Conservation (phyloP, 306 rosid species). For the Sesbania bispinosa region DNA sequence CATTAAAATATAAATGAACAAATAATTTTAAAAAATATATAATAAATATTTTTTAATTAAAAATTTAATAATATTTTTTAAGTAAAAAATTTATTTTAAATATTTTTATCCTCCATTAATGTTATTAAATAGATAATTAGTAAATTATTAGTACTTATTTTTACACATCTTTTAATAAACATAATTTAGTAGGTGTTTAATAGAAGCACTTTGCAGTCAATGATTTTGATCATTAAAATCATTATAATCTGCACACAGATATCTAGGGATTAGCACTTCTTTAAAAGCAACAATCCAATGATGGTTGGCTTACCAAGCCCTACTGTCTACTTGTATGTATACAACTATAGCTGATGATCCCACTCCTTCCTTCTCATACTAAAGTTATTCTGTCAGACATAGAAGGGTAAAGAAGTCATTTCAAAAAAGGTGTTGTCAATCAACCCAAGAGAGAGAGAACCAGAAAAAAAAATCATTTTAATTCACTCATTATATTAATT, state of each 20-base stretch:
- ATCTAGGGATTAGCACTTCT: conserved; percentile 32
- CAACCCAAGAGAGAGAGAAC: conserved; percentile 45
- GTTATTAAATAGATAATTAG: too few species aligned
- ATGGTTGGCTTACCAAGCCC: conserved; percentile 19
- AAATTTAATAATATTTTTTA: too few species aligned
- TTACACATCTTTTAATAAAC: too few species aligned
- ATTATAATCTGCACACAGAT: conserved; percentile 26
- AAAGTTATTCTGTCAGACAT: conserved; percentile 19
- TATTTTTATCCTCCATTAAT: too few species aligned
- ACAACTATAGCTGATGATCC: conserved; percentile 18
- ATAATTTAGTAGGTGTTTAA: not conserved
- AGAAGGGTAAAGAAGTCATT: conserved; percentile 51
- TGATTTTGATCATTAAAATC: conserved; percentile 31
- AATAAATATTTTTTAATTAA: too few species aligned
- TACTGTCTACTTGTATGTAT: not conserved
- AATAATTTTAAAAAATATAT: too few species aligned
- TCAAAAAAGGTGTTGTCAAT: conserved; percentile 51
- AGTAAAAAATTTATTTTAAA: too few species aligned
- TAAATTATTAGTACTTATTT: not conserved
- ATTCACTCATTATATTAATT: conserved; percentile 17
- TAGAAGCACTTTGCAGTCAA: not conserved
- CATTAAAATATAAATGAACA: too few species aligned
- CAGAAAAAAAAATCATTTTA: conserved; percentile 47
- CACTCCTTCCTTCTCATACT: not conserved
- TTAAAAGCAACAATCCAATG: conserved; percentile 20